Base-by-base conservation (phyloP, 2,329 filamentous ascomycete species). In the Colletotrichum karsti region DNA sequence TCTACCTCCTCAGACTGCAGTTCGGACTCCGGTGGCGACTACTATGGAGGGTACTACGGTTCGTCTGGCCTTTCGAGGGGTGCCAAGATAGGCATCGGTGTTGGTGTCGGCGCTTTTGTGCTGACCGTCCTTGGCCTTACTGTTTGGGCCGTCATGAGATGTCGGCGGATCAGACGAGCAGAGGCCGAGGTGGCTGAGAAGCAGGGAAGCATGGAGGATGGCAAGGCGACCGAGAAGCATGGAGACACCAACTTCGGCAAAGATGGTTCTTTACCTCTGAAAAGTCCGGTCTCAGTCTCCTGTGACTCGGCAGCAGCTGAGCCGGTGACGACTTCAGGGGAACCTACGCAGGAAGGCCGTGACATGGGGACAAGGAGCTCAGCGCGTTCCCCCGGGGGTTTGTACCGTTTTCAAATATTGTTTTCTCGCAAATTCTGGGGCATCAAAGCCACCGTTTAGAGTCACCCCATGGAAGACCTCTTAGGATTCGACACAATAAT, bases 61-160 rank as follows among this genome's bases (percentile, higher is more conserved):
- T 28, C 35, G 3, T 1, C 12, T 13, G 20, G 13, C 1, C 22
- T 54, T n/a, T 28, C 42, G 1, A 15, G 7, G 2, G 12, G 30
- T 4, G 22, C n/a, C 24, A 46, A 22, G 15, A 33, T 64, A 13
- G 59, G 30, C 0, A 53, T 68, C 7, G 59, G 48, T 1, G 39
- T 63, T 22, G 35, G 54, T 3, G 20, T 60, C 7, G 48, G 54
- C 6, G 22, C 30, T 9, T 13, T 54, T 18, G 39, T 28, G 22
- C 8, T 64, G 3, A 9, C 64, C 15, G 42, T 63, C 5, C 0
- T 48, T 5, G 54, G n/a, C 3, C 18, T 69, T 22, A 30, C 41
- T n/a, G 26, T 39, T 8, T 64, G 68, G 64, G 64, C 64, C 18
- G 18, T 61, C 41, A 28, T 24, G 59, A 20, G 64, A 4, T 63